Evolutionary conservation across 768 basidiomycete species (phyloP).

Genomic region (Serendipita vermifera): DNA sequence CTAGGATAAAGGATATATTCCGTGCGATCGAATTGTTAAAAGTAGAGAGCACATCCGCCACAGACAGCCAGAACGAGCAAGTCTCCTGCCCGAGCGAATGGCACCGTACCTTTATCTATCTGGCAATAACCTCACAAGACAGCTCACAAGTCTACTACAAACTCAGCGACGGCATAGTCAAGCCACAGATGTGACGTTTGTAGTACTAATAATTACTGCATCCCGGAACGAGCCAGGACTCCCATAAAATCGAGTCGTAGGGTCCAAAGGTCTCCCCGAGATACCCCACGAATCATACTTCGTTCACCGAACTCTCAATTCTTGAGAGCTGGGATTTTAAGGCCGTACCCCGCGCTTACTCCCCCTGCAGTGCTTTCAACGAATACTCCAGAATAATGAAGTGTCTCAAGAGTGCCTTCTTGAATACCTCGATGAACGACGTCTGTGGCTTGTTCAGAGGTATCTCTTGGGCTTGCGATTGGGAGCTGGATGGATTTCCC

Average conservation of each 20-base stretch:
- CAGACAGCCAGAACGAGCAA: background rate
- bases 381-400: slow-evolving; percentile 16
- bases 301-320: background rate
- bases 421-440: slow-evolving; percentile 49
- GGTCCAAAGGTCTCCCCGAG: too few relatives aligned
- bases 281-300: background rate
- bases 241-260: too few relatives aligned
- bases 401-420: slow-evolving; percentile 29
- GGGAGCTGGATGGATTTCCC: slow-evolving; percentile 37
- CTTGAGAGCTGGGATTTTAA: slow-evolving; percentile 9
- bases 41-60: background rate
- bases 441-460: slow-evolving; percentile 36
- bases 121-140: background rate
- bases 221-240: too few relatives aligned
- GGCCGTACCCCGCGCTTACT: slow-evolving; percentile 27
- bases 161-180: background rate
- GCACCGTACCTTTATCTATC: background rate
- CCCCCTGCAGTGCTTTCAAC: slow-evolving; percentile 23
- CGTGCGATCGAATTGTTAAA: too few relatives aligned
- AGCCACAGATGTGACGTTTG: background rate
- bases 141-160: slow-evolving; percentile 8
- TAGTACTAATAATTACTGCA: too few relatives aligned
- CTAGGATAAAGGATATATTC: too few relatives aligned
- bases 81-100: background rate
- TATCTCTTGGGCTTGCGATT: slow-evolving; percentile 35